Evolutionary conservation across 2,329 filamentous ascomycete species (phyloP).

Genomic region (Aspergillus aculeatinus): DNA sequence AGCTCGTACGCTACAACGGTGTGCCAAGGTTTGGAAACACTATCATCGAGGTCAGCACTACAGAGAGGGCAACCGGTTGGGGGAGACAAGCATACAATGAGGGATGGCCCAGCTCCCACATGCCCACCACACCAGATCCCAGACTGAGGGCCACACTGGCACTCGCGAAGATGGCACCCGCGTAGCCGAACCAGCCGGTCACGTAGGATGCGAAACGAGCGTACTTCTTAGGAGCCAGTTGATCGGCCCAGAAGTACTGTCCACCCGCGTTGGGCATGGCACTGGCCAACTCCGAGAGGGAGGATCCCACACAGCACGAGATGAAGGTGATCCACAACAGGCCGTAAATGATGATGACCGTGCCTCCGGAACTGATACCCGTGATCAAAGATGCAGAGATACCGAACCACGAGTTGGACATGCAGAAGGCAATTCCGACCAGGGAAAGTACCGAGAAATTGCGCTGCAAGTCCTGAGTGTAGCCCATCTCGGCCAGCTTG

Average conservation of each 20-base stretch:
- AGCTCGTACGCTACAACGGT: constrained; percentile 48
- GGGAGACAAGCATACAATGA: constrained; percentile 51
- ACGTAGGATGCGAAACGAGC: constrained; percentile 49
- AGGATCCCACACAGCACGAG: constrained; percentile 48
- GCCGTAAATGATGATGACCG: constrained; percentile 51
- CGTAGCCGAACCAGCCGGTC: constrained; percentile 55
- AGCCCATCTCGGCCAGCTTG: constrained; percentile 50
- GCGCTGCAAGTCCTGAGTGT: constrained; percentile 45
- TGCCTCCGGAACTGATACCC: constrained; percentile 52
- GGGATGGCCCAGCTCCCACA: constrained; percentile 53
- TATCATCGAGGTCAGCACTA: constrained; percentile 20
- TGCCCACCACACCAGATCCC: constrained; percentile 51
- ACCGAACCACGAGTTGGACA: constrained; percentile 55
- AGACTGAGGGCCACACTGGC: constrained; percentile 53
- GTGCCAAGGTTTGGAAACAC: constrained; percentile 37
- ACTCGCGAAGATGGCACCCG: constrained; percentile 55
- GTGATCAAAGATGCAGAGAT: constrained; percentile 51
- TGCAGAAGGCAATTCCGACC: constrained; percentile 52
- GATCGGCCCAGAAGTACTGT: constrained; percentile 54
- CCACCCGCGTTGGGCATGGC: constrained; percentile 53
- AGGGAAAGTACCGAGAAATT: constrained; percentile 52
- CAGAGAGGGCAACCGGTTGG: constrained; percentile 47
- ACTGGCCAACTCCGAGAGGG: constrained; percentile 49
- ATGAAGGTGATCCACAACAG: constrained; percentile 49
- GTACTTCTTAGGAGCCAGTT: constrained; percentile 48